A percentile compares a stretch with the other conserved stretches of the same genome.
phyloP scores from a whole-genome alignment of 164 flowering plant genomes.

The Stephania japonica region DNA sequence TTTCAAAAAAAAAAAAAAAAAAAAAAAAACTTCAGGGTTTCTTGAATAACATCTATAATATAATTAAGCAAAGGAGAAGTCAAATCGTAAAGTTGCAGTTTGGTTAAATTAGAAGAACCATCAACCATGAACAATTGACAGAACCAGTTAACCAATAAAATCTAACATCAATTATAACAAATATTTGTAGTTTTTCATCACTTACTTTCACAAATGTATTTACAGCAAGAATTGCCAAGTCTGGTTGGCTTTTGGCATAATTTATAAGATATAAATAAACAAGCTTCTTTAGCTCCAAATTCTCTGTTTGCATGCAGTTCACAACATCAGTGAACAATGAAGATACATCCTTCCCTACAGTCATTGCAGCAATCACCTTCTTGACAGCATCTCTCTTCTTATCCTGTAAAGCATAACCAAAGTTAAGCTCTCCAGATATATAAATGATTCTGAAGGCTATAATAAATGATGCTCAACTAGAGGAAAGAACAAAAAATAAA shows the following conservation, averaged over 20 bases:
- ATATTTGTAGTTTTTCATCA: neutral
- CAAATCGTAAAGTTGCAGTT: neutral
- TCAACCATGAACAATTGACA: too few relatives aligned
- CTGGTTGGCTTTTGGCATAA: conserved; percentile 99
- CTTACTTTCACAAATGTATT: conserved; percentile 96
- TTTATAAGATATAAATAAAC: conserved; percentile 95
- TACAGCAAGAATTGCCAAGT: conserved; percentile 96
- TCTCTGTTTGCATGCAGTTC: conserved; percentile 99
- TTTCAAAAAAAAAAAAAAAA: too few relatives aligned
- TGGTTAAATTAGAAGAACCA: neutral
- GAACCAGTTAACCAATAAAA: neutral
- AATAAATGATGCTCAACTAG: neutral
- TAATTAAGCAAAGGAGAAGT: neutral
- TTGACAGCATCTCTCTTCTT: conserved; percentile 99
- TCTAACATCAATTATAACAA: neutral
- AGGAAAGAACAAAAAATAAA: neutral
- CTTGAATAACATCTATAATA: neutral
- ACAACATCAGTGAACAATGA: conserved; percentile 96
- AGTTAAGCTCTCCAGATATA: neutral
- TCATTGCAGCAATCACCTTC: conserved; percentile 99
- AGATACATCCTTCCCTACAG: conserved; percentile 99
- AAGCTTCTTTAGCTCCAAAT: conserved; percentile 95
- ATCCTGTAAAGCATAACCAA: conserved; percentile 48
- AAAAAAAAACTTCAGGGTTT: too few relatives aligned
- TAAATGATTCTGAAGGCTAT: neutral